These are phyloP conservation scores for Suillus decipiens DNA, from an alignment of 768 basidiomycete genomes.

Conservation along the genomic window DNA sequence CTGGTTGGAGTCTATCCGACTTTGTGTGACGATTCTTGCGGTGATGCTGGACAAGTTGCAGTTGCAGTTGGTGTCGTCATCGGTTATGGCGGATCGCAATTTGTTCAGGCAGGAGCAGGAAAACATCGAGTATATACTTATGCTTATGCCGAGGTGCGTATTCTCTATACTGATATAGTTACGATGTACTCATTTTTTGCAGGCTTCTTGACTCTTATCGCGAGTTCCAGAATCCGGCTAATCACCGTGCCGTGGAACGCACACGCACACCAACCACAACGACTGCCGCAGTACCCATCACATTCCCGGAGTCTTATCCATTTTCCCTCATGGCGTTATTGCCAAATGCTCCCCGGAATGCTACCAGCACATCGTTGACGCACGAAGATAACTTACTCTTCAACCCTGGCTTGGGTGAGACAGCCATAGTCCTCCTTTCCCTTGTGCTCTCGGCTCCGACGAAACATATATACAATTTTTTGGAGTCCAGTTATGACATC, in stretches of 20 bases:
- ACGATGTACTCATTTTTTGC: conserved; percentile 12
- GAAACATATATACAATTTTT: conserved; percentile 73
- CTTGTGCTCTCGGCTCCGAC: conserved; percentile 79
- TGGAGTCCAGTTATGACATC: conserved; percentile 82
- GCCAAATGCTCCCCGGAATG: conserved; percentile 53
- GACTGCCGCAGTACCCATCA: conserved; percentile 65
- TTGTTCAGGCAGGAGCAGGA: conserved; percentile 82
- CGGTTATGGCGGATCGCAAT: conserved; percentile 58
- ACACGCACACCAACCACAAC: conserved; percentile 59
- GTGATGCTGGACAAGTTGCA: conserved; percentile 91
- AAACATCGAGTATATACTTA: conserved; percentile 84
- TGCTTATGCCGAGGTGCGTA: conserved; percentile 77
- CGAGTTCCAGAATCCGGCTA: conserved; percentile 73
- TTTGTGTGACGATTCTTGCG: conserved; percentile 86
- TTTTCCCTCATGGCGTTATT: conserved; percentile 77
- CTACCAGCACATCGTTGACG: conserved; percentile 40
- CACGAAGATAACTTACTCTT: conserved; percentile 56
- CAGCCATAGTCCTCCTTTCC: conserved; percentile 80
- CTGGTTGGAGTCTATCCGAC: conserved; percentile 90
- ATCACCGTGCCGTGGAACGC: conserved; percentile 69
- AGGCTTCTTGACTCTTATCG: conserved; percentile 88
- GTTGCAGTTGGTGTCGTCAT: conserved; percentile 70
- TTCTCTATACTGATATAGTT: background rate
- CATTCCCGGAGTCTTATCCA: conserved; percentile 94
- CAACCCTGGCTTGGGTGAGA: conserved; percentile 81